Conservation (phyloP, 2,329 filamentous ascomycete species). For the Fusarium buxicola region DNA sequence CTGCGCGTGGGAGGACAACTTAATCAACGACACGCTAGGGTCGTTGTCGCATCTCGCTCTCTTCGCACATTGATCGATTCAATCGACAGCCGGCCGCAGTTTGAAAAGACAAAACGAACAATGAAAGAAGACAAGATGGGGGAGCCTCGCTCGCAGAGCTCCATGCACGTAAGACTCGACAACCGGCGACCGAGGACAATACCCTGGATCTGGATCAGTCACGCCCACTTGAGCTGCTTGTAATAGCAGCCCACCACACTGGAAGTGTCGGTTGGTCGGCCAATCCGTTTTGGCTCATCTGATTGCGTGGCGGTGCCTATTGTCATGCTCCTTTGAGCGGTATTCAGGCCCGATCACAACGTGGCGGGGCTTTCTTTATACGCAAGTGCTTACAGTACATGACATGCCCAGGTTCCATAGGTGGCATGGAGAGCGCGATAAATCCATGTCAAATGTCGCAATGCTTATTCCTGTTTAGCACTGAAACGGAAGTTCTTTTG, state of each 20-base stretch:
- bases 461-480: too few relatives aligned
- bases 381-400: conserved; percentile 31
- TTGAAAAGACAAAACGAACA: conserved; percentile 4
- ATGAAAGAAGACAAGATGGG: conserved; percentile 28
- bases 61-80: not conserved
- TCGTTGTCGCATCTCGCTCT: conserved; percentile 27
- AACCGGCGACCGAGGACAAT: conserved; percentile 15
- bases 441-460: too few relatives aligned
- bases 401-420: conserved; percentile 6
- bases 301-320: conserved; percentile 2
- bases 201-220: not conserved
- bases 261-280: not conserved
- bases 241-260: conserved; percentile 11
- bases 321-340: conserved; percentile 11
- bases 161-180: conserved; percentile 37
- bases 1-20: conserved; percentile 1
- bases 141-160: conserved; percentile 22
- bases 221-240: too few relatives aligned
- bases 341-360: conserved; percentile 10
- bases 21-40: not conserved
- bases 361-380: conserved; percentile 19
- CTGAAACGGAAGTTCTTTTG: too few relatives aligned
- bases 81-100: not conserved
- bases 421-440: conserved; percentile 22
- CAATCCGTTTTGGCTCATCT: conserved; percentile 9